Conservation (phyloP, 169 alveolate genomes). For the Plasmodium gallinaceum region DNA sequence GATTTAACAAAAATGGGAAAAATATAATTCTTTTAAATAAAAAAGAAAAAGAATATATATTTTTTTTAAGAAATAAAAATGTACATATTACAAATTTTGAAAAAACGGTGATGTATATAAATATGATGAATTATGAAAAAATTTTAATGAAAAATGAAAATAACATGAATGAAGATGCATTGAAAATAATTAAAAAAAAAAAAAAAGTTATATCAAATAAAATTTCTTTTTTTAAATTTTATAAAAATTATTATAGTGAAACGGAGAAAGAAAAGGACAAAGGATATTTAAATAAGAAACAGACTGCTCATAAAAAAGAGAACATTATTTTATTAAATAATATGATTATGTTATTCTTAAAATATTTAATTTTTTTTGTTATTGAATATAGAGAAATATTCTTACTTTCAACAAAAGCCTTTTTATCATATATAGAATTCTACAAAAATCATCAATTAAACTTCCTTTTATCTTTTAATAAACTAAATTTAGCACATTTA, state of each 20-base stretch:
- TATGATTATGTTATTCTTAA: constrained; percentile 38
- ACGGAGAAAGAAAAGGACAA: neutral
- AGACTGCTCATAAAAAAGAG: neutral
- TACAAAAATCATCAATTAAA: constrained; percentile 61
- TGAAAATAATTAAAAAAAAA: constrained; percentile 3
- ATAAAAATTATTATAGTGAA: neutral
- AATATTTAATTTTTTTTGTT: constrained; percentile 33
- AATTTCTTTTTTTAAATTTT: neutral
- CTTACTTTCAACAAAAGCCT: constrained; percentile 48
- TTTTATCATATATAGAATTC: constrained; percentile 54
- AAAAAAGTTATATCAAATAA: neutral
- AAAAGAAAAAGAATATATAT: constrained; percentile 62
- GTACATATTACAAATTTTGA: constrained; percentile 44
- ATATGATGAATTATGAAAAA: constrained; percentile 31
- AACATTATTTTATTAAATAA: constrained; percentile 25
- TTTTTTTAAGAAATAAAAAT: constrained; percentile 62
- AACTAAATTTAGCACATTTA: constrained; percentile 38
- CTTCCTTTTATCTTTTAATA: constrained; percentile 54
- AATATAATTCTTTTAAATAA: constrained; percentile 37
- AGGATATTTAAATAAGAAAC: neutral
- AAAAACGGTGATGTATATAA: constrained; percentile 32
- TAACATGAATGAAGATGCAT: constrained; percentile 14
- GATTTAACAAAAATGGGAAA: constrained; percentile 70
- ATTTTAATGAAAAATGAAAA: constrained; percentile 13
- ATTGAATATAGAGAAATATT: constrained; percentile 64